Conservation (phyloP, 2,329 filamentous ascomycete genomes). For the Paecilomyces variotii region DNA sequence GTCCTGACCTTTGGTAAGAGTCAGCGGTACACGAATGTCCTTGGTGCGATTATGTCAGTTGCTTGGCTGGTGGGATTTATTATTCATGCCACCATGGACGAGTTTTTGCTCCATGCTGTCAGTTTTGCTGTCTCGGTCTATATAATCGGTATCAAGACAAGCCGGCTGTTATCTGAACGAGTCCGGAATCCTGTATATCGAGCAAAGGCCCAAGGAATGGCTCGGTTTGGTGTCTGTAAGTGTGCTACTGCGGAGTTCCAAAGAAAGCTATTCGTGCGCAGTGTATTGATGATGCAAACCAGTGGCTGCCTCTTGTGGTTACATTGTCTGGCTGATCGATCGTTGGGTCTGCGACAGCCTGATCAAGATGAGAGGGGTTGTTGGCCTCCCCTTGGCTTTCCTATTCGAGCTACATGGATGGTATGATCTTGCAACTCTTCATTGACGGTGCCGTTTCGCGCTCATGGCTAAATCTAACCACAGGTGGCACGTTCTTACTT, state of each 20-base stretch:
- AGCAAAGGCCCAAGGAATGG: slow-evolving; percentile 12
- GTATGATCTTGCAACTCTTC: slow-evolving; percentile 16
- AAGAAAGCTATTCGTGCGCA: neutral
- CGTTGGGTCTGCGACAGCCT: slow-evolving; percentile 25
- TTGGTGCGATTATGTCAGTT: slow-evolving; percentile 26
- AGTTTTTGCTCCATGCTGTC: slow-evolving; percentile 34
- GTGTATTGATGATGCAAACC: neutral
- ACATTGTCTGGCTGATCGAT: slow-evolving; percentile 35
- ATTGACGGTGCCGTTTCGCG: neutral
- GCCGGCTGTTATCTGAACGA: slow-evolving; percentile 24
- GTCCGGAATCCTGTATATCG: slow-evolving; percentile 18
- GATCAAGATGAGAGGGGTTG: slow-evolving; percentile 14
- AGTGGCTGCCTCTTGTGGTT: slow-evolving; percentile 33
- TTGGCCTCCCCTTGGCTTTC: slow-evolving; percentile 33
- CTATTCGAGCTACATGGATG: slow-evolving; percentile 37
- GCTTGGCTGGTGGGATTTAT: slow-evolving; percentile 6
- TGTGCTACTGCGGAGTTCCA: neutral
- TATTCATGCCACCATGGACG: slow-evolving; percentile 37
- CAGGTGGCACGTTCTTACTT: slow-evolving; percentile 39
- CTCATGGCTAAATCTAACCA: neutral
- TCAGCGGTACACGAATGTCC: slow-evolving; percentile 14
- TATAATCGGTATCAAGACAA: slow-evolving; percentile 24
- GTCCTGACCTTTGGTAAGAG: slow-evolving; percentile 28
- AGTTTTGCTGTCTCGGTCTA: slow-evolving; percentile 29
- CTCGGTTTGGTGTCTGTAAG: slow-evolving; percentile 18